Conservation (phyloP, 495 filamentous ascomycete species). For the Penicillium psychrofluorescens region DNA sequence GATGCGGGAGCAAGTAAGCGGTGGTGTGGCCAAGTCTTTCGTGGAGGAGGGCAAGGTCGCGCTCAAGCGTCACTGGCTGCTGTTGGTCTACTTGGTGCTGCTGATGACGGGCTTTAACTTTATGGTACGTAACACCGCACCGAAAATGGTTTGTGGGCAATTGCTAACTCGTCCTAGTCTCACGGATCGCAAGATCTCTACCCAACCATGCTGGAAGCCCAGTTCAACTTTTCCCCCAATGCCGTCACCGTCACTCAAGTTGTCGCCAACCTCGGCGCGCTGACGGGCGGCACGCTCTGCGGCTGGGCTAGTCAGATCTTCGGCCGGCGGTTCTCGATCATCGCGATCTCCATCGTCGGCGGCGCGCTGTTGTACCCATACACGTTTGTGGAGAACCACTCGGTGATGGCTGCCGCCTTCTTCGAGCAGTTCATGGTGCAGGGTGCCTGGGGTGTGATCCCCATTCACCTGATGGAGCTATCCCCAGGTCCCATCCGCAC, state of each 20-base stretch:
- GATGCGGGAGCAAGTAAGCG: slow-evolving; percentile 42
- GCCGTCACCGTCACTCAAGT: slow-evolving; percentile 78
- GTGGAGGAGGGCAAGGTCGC: slow-evolving; percentile 69
- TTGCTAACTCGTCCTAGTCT: slow-evolving; percentile 28
- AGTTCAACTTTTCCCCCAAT: slow-evolving; percentile 65
- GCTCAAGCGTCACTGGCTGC: slow-evolving; percentile 67
- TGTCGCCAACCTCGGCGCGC: slow-evolving; percentile 76
- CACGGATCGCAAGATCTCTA: slow-evolving; percentile 91
- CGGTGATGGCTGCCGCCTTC: slow-evolving; percentile 76
- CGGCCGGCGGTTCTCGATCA: slow-evolving; percentile 74
- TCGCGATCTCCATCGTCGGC: slow-evolving; percentile 67
- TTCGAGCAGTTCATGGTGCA: slow-evolving; percentile 90
- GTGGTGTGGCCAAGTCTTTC: slow-evolving; percentile 53
- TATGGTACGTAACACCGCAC: slow-evolving; percentile 44
- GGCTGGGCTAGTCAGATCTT: slow-evolving; percentile 78
- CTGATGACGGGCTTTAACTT: slow-evolving; percentile 92
- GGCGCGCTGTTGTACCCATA: slow-evolving; percentile 79
- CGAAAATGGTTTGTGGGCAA: neutral
- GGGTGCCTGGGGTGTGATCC: slow-evolving; percentile 78
- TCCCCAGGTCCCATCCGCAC: slow-evolving; percentile 75
- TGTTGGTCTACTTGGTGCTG: slow-evolving; percentile 72
- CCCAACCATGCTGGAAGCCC: slow-evolving; percentile 72
- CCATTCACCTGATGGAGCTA: slow-evolving; percentile 83
- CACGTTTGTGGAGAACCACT: slow-evolving; percentile 53
- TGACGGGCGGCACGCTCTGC: slow-evolving; percentile 67